phyloP scores from a whole-genome alignment of 2,329 filamentous ascomycete species.

The Phialophora expanda region DNA sequence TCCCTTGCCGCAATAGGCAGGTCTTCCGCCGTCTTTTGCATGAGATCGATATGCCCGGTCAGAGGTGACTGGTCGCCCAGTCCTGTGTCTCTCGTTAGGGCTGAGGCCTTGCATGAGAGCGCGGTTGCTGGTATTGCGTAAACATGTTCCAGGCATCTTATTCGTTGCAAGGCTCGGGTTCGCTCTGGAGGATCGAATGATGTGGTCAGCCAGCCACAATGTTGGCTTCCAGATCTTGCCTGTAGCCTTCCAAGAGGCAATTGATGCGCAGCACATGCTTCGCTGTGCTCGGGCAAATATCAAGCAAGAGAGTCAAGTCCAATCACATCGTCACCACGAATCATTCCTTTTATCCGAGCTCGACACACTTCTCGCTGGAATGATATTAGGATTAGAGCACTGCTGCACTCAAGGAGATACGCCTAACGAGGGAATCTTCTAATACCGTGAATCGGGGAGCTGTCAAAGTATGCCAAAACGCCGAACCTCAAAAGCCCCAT shows the following conservation, averaged over 20 bases:
- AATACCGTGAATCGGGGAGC: background rate
- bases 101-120: background rate
- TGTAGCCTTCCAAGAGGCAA: background rate
- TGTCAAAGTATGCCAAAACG: slow-evolving; percentile 6
- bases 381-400: slow-evolving; percentile 11
- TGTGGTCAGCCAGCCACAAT: background rate
- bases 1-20: slow-evolving; percentile 3
- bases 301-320: background rate
- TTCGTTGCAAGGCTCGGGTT: background rate
- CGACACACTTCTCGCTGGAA: background rate
- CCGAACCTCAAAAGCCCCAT: slow-evolving; percentile 2
- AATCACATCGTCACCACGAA: background rate
- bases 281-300: background rate
- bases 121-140: background rate
- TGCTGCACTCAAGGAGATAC: background rate
- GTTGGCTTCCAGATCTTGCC: background rate
- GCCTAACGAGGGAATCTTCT: background rate
- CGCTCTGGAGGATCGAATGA: background rate
- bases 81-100: background rate
- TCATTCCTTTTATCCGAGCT: background rate
- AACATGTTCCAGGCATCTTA: background rate
- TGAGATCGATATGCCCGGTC: background rate
- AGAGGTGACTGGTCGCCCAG: background rate
- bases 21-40: background rate
- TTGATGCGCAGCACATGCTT: background rate